Evolutionary conservation across 768 basidiomycete species (phyloP).

Genomic region (Omphalotus guepiniiformis): DNA sequence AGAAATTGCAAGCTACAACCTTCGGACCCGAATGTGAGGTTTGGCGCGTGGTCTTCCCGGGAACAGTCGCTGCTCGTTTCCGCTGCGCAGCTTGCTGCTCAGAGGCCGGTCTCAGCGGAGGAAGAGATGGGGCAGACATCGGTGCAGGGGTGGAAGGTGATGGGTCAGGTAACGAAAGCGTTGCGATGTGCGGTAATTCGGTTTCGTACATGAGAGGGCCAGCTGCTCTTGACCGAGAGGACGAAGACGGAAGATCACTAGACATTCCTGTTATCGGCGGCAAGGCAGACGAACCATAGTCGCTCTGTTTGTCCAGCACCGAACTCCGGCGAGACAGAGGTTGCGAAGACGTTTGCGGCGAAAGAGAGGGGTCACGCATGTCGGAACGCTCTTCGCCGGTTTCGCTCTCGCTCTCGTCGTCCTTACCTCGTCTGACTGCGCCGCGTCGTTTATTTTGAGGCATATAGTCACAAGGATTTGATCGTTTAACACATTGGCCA

Average conservation of each 20-base stretch:
- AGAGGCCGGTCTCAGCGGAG: slow-evolving; percentile 61
- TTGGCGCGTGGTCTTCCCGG: slow-evolving; percentile 55
- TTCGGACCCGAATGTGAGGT: slow-evolving; percentile 73
- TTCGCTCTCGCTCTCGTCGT: slow-evolving; percentile 64
- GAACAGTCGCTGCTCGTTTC: slow-evolving; percentile 66
- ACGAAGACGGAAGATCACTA: slow-evolving; percentile 36
- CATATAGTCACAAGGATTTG: slow-evolving; percentile 77
- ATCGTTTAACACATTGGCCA: slow-evolving; percentile 75
- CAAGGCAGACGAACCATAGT: slow-evolving; percentile 37
- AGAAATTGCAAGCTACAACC: slow-evolving; percentile 86
- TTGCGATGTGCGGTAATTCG: slow-evolving; percentile 70
- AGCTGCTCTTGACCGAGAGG: slow-evolving; percentile 32
- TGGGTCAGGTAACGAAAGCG: slow-evolving; percentile 55
- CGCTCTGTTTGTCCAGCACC: slow-evolving; percentile 42
- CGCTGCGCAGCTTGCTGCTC: slow-evolving; percentile 66
- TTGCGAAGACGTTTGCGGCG: slow-evolving; percentile 50
- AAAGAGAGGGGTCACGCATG: slow-evolving; percentile 46
- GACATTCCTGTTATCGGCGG: slow-evolving; percentile 37
- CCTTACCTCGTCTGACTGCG: slow-evolving; percentile 51
- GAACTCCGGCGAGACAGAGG: slow-evolving; percentile 45
- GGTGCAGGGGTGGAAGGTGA: slow-evolving; percentile 47
- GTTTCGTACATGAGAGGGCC: slow-evolving; percentile 33
- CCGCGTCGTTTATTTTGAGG: slow-evolving; percentile 72
- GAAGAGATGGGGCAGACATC: slow-evolving; percentile 62
- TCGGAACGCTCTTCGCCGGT: slow-evolving; percentile 60